Percentiles rank a stretch among this genome's conserved stretches.
phyloP scores from a whole-genome alignment of 768 basidiomycete species.

The Exsudoporus frostii region DNA sequence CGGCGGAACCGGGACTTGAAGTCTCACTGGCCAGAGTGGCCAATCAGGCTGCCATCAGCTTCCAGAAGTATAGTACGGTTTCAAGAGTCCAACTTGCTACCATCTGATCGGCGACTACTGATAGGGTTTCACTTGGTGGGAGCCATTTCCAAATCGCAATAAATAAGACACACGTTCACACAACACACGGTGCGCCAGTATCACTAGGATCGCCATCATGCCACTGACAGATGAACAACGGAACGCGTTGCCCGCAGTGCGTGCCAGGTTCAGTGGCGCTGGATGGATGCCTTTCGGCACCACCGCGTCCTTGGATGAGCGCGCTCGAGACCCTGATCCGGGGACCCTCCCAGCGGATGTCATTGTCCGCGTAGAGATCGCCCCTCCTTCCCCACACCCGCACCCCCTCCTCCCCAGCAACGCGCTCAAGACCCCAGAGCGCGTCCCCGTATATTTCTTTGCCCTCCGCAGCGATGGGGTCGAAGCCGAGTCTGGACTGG shows the following conservation, averaged over 20 bases:
- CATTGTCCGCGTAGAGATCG: conserved; percentile 14
- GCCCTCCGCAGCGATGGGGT: neutral
- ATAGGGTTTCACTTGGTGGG: too few relatives aligned
- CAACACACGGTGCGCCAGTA: too few relatives aligned
- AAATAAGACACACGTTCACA: neutral
- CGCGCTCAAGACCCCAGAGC: conserved; percentile 14
- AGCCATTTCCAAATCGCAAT: neutral
- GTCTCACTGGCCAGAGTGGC: too few relatives aligned
- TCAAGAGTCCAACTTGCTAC: too few relatives aligned
- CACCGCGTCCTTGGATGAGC: conserved; percentile 14
- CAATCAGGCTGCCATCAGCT: too few relatives aligned
- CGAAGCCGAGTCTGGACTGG: neutral
- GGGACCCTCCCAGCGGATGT: conserved; percentile 11
- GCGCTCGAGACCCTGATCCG: conserved; percentile 1
- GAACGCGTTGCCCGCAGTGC: neutral
- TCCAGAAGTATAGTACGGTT: too few relatives aligned
- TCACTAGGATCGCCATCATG: too few relatives aligned
- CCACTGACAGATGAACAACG: conserved; percentile 5
- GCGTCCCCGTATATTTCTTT: conserved; percentile 22
- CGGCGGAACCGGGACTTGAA: too few relatives aligned
- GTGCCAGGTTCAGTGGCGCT: neutral
- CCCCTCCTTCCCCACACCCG: conserved; percentile 6
- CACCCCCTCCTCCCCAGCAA: neutral
- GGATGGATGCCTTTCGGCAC: neutral
- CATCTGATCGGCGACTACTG: too few relatives aligned